phyloP scores from a whole-genome alignment of 768 basidiomycete genomes.

The Phaffia australis region DNA sequence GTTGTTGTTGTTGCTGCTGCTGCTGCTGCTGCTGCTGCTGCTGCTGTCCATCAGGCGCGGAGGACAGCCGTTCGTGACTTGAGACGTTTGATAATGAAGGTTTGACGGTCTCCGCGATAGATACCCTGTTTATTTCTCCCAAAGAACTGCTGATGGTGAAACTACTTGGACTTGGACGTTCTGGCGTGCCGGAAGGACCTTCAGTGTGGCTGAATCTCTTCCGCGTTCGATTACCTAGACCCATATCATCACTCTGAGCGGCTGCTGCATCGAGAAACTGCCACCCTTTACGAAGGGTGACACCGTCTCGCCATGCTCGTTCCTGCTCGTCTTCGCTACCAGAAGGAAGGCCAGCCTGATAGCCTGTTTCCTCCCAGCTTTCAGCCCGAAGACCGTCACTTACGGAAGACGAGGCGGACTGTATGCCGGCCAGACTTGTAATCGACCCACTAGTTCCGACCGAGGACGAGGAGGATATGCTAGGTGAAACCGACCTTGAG shows the following conservation, averaged over 20 bases:
- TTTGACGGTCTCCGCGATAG: conserved; percentile 23
- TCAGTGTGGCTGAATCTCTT: no score
- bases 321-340: background rate
- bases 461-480: conserved; percentile 14
- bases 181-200: background rate
- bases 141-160: background rate
- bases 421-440: conserved; percentile 4
- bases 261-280: background rate
- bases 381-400: background rate
- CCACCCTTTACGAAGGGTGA: conserved; percentile 6
- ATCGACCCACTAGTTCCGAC: conserved; percentile 5
- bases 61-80: background rate
- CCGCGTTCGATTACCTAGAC: background rate
- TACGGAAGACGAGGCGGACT: background rate
- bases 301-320: conserved; percentile 7
- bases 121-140: conserved; percentile 4
- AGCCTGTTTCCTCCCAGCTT: conserved; percentile 7
- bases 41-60: no score
- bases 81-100: background rate
- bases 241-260: background rate
- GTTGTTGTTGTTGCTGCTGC: background rate
- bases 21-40: no score
- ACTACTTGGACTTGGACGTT: no score
- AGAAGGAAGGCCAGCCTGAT: background rate
- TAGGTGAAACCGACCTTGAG: conserved; percentile 1